Base-by-base conservation (phyloP, 352 stramenopile genomes). In the Albugo laibachii region DNA sequence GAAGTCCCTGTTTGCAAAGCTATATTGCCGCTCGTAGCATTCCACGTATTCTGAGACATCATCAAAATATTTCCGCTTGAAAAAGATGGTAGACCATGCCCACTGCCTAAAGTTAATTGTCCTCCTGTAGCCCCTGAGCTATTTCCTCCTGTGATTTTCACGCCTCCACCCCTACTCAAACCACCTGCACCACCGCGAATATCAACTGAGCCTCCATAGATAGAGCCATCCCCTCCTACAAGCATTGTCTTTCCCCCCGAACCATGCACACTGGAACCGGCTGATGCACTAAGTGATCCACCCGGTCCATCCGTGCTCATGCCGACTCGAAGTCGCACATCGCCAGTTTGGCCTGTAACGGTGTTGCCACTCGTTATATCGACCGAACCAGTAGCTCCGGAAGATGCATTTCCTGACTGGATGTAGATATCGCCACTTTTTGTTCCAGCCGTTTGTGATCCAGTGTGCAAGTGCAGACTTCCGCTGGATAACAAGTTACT, bases 51-150 rank as follows among this genome's bases (percentile, higher is more conserved):
- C 3, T 55, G 61, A 44, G 66, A 65, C n/a, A 51, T 62, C 11
- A 82, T 49, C 0, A 51, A 54, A 31, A 79, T 47, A 15, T 38
- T 41, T 11, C 69, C 69, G 47, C 66, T 79, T 8, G 56, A 38
- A 47, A 34, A 59, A 12, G 55, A 55, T 5, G 48, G 47, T 35
- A 45, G 52, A 31, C 63, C 63, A 11, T 15, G 54, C 10, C 58
- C 51, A 39, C 55, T 61, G 24, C 19, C 37, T n/a, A 72, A 21
- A 16, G 52, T 56, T 15, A 66, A 50, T 2, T 36, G 47, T 11
- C 61, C 63, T 47, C 60, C 63, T 41, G 31, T 19, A 20, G 37
- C 47, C 6, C 37, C 40, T 47, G 50, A 62, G 19, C 64, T 73
- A 20, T 31, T n/a, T 16, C 66, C 66, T 55, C 59, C 69, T 16